These are phyloP conservation scores for Fonsecaea nubica DNA, from an alignment of 2,329 filamentous ascomycete species.

Conservation along the genomic window DNA sequence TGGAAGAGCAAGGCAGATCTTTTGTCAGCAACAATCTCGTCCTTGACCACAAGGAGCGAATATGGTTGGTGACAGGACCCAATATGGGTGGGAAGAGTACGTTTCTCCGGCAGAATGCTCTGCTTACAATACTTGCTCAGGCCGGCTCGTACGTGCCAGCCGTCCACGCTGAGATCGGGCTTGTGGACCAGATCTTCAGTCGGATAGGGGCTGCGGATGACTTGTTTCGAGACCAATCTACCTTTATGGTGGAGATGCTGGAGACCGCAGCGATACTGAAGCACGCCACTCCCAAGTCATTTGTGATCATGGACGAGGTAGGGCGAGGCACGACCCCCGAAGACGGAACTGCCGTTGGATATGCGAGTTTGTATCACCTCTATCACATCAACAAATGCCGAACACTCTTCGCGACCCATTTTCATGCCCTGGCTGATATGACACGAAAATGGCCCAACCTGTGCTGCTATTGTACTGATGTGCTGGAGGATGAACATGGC, in stretches of 20 bases:
- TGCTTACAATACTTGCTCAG: conserved; percentile 93
- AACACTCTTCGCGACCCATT: conserved; percentile 92
- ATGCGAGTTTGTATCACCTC: conserved; percentile 84
- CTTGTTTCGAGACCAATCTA: conserved; percentile 91
- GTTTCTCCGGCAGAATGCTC: conserved; percentile 91
- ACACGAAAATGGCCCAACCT: conserved; percentile 65
- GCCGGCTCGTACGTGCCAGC: conserved; percentile 92
- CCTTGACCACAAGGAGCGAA: conserved; percentile 75
- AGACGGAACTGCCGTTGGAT: conserved; percentile 88
- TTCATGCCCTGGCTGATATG: conserved; percentile 83
- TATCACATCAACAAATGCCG: conserved; percentile 78
- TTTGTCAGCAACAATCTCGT: conserved; percentile 89
- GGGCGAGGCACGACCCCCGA: conserved; percentile 92
- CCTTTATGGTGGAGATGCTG: conserved; percentile 99
- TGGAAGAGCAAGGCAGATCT: conserved; percentile 76
- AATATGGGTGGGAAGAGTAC: conserved; percentile 99
- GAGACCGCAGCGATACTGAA: conserved; percentile 91
- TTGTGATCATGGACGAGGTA: conserved; percentile 99
- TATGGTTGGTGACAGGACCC: conserved; percentile 75
- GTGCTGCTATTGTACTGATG: conserved; percentile 85
- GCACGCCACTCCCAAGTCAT: conserved; percentile 79
- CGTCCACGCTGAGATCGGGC: conserved; percentile 79
- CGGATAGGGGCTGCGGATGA: conserved; percentile 94
- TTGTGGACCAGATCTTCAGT: conserved; percentile 96
- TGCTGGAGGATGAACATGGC: conserved; percentile 74